Conservation (phyloP, 2,329 filamentous ascomycete species). For the Esteya vermicola region DNA sequence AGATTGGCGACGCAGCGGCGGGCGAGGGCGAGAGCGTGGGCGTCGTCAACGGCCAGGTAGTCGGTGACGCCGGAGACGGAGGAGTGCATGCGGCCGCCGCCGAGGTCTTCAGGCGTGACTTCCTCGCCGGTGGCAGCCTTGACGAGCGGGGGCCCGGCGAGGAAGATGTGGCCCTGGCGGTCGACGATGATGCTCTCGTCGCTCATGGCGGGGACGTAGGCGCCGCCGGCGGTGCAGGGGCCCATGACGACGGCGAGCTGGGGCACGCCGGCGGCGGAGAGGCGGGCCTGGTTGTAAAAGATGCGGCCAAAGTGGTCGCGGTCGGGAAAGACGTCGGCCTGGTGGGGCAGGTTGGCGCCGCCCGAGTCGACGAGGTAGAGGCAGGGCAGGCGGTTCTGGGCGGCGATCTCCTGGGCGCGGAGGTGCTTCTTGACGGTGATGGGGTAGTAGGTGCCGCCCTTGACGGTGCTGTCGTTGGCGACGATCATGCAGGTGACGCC, state of each 20-base stretch:
- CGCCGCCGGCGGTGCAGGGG: slow-evolving; percentile 87
- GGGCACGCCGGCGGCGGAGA: slow-evolving; percentile 79
- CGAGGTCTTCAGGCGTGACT: slow-evolving; percentile 80
- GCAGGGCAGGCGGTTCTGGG: slow-evolving; percentile 74
- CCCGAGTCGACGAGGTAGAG: slow-evolving; percentile 96
- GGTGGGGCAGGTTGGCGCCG: slow-evolving; percentile 86
- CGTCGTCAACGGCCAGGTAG: slow-evolving; percentile 87
- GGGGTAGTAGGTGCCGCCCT: slow-evolving; percentile 92
- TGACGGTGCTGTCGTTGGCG: slow-evolving; percentile 93
- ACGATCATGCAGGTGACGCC: slow-evolving; percentile 88
- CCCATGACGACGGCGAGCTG: slow-evolving; percentile 96
- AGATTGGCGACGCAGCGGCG: slow-evolving; percentile 75
- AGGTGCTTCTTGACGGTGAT: slow-evolving; percentile 97
- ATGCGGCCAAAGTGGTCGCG: slow-evolving; percentile 91
- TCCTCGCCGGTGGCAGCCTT: slow-evolving; percentile 93
- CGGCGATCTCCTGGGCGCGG: slow-evolving; percentile 76
- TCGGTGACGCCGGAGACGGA: slow-evolving; percentile 88
- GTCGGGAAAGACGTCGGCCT: slow-evolving; percentile 92
- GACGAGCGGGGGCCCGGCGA: slow-evolving; percentile 85
- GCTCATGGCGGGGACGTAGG: slow-evolving; percentile 93
- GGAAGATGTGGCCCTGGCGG: slow-evolving; percentile 93
- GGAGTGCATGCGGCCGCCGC: slow-evolving; percentile 79
- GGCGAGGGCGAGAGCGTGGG: slow-evolving; percentile 77
- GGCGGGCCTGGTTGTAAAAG: slow-evolving; percentile 94
- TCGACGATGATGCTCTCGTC: slow-evolving; percentile 96